Conservation (phyloP, 306 rosid species). For the Prunus armeniaca region DNA sequence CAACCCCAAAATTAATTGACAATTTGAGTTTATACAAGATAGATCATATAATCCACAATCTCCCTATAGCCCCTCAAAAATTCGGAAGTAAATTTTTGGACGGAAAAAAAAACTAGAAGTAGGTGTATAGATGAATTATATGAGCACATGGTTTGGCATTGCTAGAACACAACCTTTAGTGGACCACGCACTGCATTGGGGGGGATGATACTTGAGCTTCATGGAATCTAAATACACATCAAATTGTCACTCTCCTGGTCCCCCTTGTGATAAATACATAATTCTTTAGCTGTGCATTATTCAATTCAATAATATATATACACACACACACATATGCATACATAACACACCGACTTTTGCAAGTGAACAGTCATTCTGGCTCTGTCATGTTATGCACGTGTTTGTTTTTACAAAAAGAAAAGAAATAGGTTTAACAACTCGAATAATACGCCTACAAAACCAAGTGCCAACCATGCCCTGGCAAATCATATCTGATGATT, state of each 20-base stretch:
- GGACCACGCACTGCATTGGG: neutral
- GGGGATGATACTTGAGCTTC: neutral
- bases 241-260: neutral
- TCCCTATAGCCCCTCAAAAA: neutral
- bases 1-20: too few species aligned
- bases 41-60: too few species aligned
- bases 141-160: neutral
- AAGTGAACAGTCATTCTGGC: neutral
- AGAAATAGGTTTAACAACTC: neutral
- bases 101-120: neutral
- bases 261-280: neutral
- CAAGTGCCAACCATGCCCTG: neutral
- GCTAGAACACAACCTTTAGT: neutral
- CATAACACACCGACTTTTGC: neutral
- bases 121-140: neutral
- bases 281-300: neutral
- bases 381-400: neutral
- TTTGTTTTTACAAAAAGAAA: neutral
- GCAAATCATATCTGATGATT: too few species aligned
- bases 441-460: neutral
- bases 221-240: neutral
- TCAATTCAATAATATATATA: too few species aligned
- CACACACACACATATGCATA: too few species aligned
- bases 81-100: neutral
- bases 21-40: too few species aligned